Percentiles rank a stretch among this genome's conserved stretches.
These are phyloP conservation scores for Canavalia gladiata DNA, from an alignment of 306 rosid species.

Conservation along the genomic window DNA sequence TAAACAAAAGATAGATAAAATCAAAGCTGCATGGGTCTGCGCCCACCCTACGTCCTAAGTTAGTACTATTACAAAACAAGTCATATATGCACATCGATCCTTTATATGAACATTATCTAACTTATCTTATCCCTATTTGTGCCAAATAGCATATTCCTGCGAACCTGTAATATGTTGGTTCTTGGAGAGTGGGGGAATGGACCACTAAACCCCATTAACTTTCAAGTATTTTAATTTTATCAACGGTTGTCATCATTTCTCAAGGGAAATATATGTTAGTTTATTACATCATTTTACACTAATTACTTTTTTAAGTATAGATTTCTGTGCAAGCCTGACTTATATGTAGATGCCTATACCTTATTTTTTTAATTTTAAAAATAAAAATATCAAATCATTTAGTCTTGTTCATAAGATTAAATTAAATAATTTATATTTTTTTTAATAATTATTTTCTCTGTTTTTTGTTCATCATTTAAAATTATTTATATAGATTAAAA, in stretches of 20 bases:
- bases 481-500: no score
- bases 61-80: slow-evolving; percentile 29
- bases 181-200: slow-evolving; percentile 37
- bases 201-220: slow-evolving; percentile 38
- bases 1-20: neutral
- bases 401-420: no score
- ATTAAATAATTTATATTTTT: no score
- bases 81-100: neutral
- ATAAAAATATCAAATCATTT: no score
- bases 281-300: slow-evolving; percentile 39
- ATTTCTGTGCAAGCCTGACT: slow-evolving; percentile 14
- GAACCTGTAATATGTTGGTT: slow-evolving; percentile 28
- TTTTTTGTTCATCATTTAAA: no score
- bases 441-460: no score
- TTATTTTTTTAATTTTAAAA: neutral
- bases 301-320: neutral
- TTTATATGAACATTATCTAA: slow-evolving; percentile 37
- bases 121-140: slow-evolving; percentile 45
- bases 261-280: slow-evolving; percentile 25
- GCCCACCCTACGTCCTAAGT: slow-evolving; percentile 1
- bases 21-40: slow-evolving; percentile 25
- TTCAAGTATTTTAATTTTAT: slow-evolving; percentile 17
- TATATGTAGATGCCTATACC: neutral
- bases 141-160: slow-evolving; percentile 40
- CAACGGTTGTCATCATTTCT: slow-evolving; percentile 36